phyloP scores from a whole-genome alignment of 306 rosid genomes.

The Cucumis cinereus region DNA sequence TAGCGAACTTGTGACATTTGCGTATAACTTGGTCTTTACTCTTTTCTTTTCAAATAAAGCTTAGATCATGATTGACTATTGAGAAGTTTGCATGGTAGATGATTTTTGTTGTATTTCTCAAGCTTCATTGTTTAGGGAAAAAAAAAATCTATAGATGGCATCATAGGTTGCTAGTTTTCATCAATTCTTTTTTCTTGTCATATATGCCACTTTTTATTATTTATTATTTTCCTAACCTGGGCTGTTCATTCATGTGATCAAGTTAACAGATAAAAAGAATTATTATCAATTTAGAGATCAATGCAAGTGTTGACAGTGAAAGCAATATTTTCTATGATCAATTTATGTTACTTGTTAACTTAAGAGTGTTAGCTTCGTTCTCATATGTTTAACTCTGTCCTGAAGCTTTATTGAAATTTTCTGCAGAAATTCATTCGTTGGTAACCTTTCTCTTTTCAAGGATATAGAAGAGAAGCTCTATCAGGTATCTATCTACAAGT shows the following conservation, averaged over 20 bases:
- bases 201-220: background rate
- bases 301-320: background rate
- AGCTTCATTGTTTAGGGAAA: background rate
- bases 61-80: background rate
- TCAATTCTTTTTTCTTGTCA: background rate
- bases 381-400: constrained; percentile 1
- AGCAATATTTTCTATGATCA: background rate
- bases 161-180: background rate
- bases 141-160: background rate
- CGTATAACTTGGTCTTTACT: background rate
- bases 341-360: background rate
- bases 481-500: constrained; percentile 42
- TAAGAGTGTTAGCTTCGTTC: background rate
- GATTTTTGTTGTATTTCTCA: background rate
- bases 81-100: background rate
- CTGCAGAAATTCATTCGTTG: constrained; percentile 87
- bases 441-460: constrained; percentile 67
- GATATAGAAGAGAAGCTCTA: constrained; percentile 80
- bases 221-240: background rate
- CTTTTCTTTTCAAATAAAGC: constrained; percentile 3
- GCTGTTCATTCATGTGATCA: background rate
- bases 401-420: constrained; percentile 11
- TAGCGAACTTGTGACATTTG: background rate
- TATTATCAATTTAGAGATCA: background rate
- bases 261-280: background rate